phyloP scores from a whole-genome alignment of 441 rosid genomes.

The Gossypium laxum region DNA sequence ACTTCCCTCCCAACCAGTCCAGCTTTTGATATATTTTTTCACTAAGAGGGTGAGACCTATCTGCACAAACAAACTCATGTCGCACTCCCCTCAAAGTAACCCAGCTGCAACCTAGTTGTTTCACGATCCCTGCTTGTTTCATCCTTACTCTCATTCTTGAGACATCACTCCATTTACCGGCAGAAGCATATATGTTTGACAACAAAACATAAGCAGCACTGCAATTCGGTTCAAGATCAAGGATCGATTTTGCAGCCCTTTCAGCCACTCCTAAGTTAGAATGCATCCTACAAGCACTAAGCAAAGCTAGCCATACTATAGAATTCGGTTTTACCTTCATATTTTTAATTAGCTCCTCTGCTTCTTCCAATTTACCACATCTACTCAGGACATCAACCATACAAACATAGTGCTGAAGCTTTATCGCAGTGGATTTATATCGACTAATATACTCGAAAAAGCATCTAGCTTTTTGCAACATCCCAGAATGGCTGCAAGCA shows the following conservation, averaged over 20 bases:
- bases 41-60: constrained; percentile 39
- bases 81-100: constrained; percentile 36
- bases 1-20: constrained; percentile 48
- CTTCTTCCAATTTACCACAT: constrained; percentile 40
- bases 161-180: constrained; percentile 40
- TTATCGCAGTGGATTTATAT: constrained; percentile 21
- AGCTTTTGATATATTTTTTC: constrained; percentile 35
- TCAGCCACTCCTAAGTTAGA: constrained; percentile 36
- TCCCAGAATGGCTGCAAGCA: constrained; percentile 50
- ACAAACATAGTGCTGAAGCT: constrained; percentile 43
- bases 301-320: constrained; percentile 44
- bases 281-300: constrained; percentile 46
- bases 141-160: constrained; percentile 35
- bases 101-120: constrained; percentile 57
- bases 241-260: constrained; percentile 32
- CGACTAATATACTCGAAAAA: constrained; percentile 30
- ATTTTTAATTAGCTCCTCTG: constrained; percentile 35
- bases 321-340: constrained; percentile 39
- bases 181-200: constrained; percentile 49
- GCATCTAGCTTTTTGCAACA: constrained; percentile 35
- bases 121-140: constrained; percentile 37
- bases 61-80: constrained; percentile 55
- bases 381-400: constrained; percentile 51
- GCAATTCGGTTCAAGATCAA: constrained; percentile 32
- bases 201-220: constrained; percentile 42